Evolutionary conservation across 208 protist genomes (phyloP).

Genomic region (Crithidia brevicula): DNA sequence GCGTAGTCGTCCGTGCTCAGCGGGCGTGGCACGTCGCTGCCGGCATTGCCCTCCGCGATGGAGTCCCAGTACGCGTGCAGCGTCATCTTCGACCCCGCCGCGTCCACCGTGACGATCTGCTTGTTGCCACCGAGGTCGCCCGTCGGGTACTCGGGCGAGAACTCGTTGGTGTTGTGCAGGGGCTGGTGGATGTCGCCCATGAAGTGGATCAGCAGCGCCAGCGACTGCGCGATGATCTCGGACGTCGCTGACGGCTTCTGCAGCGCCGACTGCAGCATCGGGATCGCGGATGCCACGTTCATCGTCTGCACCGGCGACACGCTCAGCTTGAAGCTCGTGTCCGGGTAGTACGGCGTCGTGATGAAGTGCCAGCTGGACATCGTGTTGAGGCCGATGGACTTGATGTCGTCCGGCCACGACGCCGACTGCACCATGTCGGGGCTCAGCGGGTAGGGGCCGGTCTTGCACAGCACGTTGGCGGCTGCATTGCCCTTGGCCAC

Average conservation of each 20-base stretch:
- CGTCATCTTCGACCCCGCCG: conserved; percentile 26
- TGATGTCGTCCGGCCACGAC: conserved; percentile 61
- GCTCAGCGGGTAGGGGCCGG: conserved; percentile 44
- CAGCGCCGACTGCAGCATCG: conserved; percentile 29
- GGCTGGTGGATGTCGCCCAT: conserved; percentile 49
- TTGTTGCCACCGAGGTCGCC: conserved; percentile 61
- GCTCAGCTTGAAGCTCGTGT: conserved; percentile 12
- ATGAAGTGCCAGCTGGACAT: conserved; percentile 63
- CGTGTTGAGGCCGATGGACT: conserved; percentile 26
- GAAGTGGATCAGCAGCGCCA: conserved; percentile 60
- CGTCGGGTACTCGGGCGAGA: conserved; percentile 37
- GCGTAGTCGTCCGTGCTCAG: conserved; percentile 32
- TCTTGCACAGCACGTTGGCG: conserved; percentile 5
- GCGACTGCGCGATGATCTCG: conserved; percentile 13
- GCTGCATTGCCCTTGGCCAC: conserved; percentile 17
- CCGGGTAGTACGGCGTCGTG: conserved; percentile 42
- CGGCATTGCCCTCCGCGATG: conserved; percentile 36
- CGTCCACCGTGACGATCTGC: conserved; percentile 26
- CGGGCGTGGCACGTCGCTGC: conserved; percentile 26
- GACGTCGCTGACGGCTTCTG: neutral
- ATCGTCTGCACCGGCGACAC: conserved; percentile 25
- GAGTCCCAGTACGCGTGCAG: conserved; percentile 68
- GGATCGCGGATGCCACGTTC: conserved; percentile 47
- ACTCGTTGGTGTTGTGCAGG: conserved; percentile 42
- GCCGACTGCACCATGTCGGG: conserved; percentile 49